Evolutionary conservation across 768 basidiomycete genomes (phyloP).

Genomic region (Harrya chromipes): DNA sequence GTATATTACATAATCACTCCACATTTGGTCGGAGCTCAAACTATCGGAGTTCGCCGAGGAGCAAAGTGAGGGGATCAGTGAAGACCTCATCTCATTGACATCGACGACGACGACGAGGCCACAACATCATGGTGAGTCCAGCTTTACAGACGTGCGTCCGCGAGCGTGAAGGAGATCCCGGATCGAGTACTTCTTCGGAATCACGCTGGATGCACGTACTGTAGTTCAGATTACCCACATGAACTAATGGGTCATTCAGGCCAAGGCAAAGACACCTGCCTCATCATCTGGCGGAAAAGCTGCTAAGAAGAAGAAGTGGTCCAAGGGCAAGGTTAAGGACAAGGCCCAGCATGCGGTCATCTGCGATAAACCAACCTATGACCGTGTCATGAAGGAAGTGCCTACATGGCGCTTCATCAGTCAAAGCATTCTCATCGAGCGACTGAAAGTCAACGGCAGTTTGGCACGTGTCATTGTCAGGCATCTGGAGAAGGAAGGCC

Average conservation of each 20-base stretch:
- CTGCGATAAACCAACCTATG: constrained; percentile 89
- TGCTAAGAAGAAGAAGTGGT: constrained; percentile 99
- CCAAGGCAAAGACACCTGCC: constrained; percentile 73
- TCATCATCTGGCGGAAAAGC: constrained; percentile 73
- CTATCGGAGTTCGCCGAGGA: constrained; percentile 19
- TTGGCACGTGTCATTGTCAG: constrained; percentile 88
- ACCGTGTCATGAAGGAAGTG: constrained; percentile 96
- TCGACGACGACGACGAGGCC: constrained; percentile 27
- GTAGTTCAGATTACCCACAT: constrained; percentile 16
- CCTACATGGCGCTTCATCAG: constrained; percentile 99
- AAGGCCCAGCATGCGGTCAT: constrained; percentile 97
- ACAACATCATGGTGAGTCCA: constrained; percentile 30
- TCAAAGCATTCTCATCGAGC: constrained; percentile 97
- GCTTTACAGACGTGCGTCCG: background rate
- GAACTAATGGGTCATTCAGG: constrained; percentile 41
- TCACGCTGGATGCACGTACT: constrained; percentile 22
- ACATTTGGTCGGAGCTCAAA: constrained; percentile 22
- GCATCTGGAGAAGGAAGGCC: constrained; percentile 90
- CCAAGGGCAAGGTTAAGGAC: constrained; percentile 99
- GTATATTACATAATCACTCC: constrained; percentile 19
- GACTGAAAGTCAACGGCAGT: constrained; percentile 94
- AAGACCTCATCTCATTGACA: constrained; percentile 18
- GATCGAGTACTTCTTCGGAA: constrained; percentile 3
- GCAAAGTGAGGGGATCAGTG: background rate
- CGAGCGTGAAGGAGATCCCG: background rate